Evolutionary conservation across 805 yeast species (phyloP).

Genomic region (Spathaspora sp.): DNA sequence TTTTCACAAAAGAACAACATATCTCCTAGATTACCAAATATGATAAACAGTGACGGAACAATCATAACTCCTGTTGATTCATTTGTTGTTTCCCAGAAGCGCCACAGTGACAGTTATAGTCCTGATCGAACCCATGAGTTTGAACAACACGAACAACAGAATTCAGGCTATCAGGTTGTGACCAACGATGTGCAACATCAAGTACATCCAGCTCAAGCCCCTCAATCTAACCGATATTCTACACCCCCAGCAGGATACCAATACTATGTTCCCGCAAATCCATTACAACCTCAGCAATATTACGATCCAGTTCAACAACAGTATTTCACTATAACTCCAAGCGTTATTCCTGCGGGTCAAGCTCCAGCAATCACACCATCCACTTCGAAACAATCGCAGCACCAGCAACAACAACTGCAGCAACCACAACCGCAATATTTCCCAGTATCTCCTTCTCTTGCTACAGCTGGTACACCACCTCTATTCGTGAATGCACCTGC

Average conservation of each 20-base stretch:
- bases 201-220: neutral
- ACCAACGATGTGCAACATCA: neutral
- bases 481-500: neutral
- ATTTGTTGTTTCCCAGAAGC: slow-evolving; percentile 10
- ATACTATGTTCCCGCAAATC: slow-evolving; percentile 15
- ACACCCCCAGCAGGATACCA: slow-evolving; percentile 10
- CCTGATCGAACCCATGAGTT: slow-evolving; percentile 4
- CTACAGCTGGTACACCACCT: slow-evolving; percentile 4
- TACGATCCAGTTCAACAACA: slow-evolving; percentile 45
- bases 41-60: slow-evolving; percentile 45
- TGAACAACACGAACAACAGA: slow-evolving; percentile 5
- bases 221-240: slow-evolving; percentile 3
- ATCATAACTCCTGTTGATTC: slow-evolving; percentile 39
- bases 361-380: slow-evolving; percentile 14
- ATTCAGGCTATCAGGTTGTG: slow-evolving; percentile 1
- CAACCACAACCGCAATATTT: slow-evolving; percentile 16
- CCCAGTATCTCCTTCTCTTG: slow-evolving; percentile 10
- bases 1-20: slow-evolving; percentile 31
- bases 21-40: slow-evolving; percentile 36
- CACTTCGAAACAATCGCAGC: slow-evolving; percentile 30
- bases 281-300: slow-evolving; percentile 35
- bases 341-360: slow-evolving; percentile 18
- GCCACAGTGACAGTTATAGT: neutral
- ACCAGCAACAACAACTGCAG: slow-evolving; percentile 5
- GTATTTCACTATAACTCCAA: slow-evolving; percentile 36